A percentile compares a stretch with the other conserved stretches of the same genome.
phyloP scores from a whole-genome alignment of 192 early-diverging fungal species.

The Coemansia erecta region DNA sequence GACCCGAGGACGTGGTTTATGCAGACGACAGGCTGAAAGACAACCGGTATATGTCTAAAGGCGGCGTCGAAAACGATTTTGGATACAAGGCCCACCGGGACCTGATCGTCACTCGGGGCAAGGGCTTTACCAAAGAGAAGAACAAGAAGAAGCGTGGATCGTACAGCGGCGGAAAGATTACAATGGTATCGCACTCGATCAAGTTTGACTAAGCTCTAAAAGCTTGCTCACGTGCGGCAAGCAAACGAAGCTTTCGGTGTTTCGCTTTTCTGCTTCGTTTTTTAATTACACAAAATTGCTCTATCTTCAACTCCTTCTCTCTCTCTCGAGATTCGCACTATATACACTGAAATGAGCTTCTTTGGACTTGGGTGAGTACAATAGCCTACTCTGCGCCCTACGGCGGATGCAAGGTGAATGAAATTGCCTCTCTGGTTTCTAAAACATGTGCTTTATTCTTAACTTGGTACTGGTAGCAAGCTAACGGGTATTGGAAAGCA shows the following conservation, averaged over 20 bases:
- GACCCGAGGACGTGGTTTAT: constrained; percentile 78
- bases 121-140: constrained; percentile 93
- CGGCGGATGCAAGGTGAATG: not conserved
- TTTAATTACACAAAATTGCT: not conserved
- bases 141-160: constrained; percentile 96
- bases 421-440: not conserved
- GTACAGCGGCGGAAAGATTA: constrained; percentile 90
- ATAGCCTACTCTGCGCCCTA: not conserved
- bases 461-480: constrained; percentile 22
- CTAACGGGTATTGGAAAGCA: constrained; percentile 51
- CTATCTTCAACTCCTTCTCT: not conserved
- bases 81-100: constrained; percentile 93
- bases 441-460: too few species aligned
- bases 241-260: not conserved
- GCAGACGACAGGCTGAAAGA: constrained; percentile 77
- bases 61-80: constrained; percentile 70
- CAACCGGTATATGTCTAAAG: constrained; percentile 74
- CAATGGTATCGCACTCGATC: constrained; percentile 80
- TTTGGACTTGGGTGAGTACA: constrained; percentile 50
- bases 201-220: constrained; percentile 73
- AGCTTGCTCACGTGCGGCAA: too few species aligned
- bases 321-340: not conserved
- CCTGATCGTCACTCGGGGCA: constrained; percentile 84
- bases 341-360: constrained; percentile 40
- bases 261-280: not conserved